phyloP scores from a whole-genome alignment of 768 basidiomycete genomes.

The Russula brevipes region DNA sequence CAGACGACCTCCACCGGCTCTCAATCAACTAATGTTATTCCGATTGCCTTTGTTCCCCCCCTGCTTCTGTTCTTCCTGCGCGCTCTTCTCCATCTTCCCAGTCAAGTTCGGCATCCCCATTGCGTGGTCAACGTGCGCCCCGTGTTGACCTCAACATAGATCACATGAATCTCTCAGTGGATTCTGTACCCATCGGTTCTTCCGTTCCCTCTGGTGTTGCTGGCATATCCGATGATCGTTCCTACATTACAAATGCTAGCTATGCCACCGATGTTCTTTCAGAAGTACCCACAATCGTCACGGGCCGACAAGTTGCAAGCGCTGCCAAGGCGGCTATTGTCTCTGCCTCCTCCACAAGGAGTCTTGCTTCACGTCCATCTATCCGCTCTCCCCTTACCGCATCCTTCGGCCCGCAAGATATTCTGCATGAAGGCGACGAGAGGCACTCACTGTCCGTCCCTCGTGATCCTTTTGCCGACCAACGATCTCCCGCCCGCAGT shows the following conservation, averaged over 20 bases:
- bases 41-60: conserved; percentile 68
- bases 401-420: conserved; percentile 67
- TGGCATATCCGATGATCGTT: conserved; percentile 51
- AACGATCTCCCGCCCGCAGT: conserved; percentile 39
- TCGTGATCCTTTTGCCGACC: conserved; percentile 62
- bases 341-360: conserved; percentile 33
- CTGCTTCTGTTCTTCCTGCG: conserved; percentile 39
- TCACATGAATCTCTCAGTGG: conserved; percentile 56
- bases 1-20: conserved; percentile 70
- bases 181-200: conserved; percentile 37
- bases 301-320: conserved; percentile 67
- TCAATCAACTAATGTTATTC: conserved; percentile 80
- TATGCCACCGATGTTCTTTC: conserved; percentile 74
- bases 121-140: conserved; percentile 53
- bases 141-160: conserved; percentile 60
- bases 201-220: conserved; percentile 42
- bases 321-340: conserved; percentile 78
- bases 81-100: conserved; percentile 17
- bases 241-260: conserved; percentile 70
- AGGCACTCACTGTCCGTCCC: conserved; percentile 29
- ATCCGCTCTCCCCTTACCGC: conserved; percentile 64
- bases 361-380: conserved; percentile 42
- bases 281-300: conserved; percentile 79
- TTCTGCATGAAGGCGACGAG: conserved; percentile 45
- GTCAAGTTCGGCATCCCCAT: conserved; percentile 31